These are phyloP conservation scores for Vigna reflexopilosa DNA, from an alignment of 306 rosid species.

Conservation along the genomic window DNA sequence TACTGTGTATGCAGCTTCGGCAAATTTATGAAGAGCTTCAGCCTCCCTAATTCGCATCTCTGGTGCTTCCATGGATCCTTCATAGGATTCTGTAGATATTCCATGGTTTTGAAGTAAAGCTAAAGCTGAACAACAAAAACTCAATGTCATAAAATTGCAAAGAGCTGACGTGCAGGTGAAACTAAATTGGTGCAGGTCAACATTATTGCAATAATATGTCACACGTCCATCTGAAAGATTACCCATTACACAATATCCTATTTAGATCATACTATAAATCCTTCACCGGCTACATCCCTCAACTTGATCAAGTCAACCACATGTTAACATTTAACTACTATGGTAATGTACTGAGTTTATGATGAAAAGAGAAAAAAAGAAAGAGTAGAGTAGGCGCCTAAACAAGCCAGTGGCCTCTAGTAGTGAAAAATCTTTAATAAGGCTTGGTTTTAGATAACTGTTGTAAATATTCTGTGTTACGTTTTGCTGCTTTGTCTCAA, in stretches of 20 bases:
- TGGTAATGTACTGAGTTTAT: too few relatives aligned
- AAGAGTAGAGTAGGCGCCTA: too few relatives aligned
- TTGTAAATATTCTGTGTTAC: too few relatives aligned
- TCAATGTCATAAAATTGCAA: slow-evolving; percentile 34
- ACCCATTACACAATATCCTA: background rate
- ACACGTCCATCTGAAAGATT: too few relatives aligned
- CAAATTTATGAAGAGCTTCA: slow-evolving; percentile 82
- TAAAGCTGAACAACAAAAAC: slow-evolving; percentile 67
- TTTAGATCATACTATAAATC: background rate
- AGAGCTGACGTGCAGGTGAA: slow-evolving; percentile 15
- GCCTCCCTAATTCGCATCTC: slow-evolving; percentile 73
- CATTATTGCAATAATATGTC: background rate
- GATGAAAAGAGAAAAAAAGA: too few relatives aligned
- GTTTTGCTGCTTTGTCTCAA: too few relatives aligned
- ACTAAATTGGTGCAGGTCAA: background rate
- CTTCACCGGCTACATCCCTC: background rate
- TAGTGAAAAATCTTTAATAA: too few relatives aligned
- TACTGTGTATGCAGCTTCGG: slow-evolving; percentile 98
- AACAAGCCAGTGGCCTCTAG: too few relatives aligned
- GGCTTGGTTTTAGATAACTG: too few relatives aligned
- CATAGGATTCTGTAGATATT: slow-evolving; percentile 52
- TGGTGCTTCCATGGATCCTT: slow-evolving; percentile 63
- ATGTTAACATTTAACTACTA: background rate
- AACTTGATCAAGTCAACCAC: background rate
- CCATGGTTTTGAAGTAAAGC: slow-evolving; percentile 74